phyloP scores from a whole-genome alignment of 805 yeast species.

The Suhomyces tanzawaensis region DNA sequence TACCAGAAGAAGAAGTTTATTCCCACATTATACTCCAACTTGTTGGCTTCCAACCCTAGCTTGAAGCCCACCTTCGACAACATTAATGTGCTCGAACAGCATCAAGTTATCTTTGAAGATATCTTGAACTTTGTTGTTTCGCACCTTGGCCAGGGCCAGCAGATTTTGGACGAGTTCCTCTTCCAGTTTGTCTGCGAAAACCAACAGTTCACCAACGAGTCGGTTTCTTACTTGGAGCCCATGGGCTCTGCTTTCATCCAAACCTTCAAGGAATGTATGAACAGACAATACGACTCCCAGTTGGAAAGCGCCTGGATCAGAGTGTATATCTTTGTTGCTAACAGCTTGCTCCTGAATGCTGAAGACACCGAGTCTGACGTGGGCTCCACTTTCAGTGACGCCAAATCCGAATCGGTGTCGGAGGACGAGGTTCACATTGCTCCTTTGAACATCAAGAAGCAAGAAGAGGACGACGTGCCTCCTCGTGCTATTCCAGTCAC shows the following conservation, averaged over 20 bases:
- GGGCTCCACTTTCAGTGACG: constrained; percentile 20
- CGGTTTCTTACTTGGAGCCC: constrained; percentile 36
- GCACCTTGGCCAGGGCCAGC: constrained; percentile 25
- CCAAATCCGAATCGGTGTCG: background rate
- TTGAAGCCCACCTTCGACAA: constrained; percentile 26
- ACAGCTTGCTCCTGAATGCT: constrained; percentile 28
- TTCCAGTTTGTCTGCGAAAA: constrained; percentile 32
- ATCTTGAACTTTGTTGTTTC: constrained; percentile 30
- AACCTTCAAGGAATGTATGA: constrained; percentile 38
- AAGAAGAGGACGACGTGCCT: constrained; percentile 9
- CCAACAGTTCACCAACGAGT: constrained; percentile 20
- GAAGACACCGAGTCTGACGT: constrained; percentile 22
- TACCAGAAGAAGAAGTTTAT: constrained; percentile 31
- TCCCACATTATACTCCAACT: constrained; percentile 30
- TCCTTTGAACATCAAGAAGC: constrained; percentile 25
- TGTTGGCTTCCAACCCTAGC: constrained; percentile 29
- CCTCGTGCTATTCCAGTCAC: constrained; percentile 10
- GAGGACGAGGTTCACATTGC: constrained; percentile 18
- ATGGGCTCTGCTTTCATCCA: constrained; percentile 40
- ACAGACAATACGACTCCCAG: constrained; percentile 25
- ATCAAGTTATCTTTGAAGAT: constrained; percentile 36
- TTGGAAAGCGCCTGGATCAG: constrained; percentile 41
- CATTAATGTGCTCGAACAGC: constrained; percentile 24
- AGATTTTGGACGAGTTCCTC: constrained; percentile 33
- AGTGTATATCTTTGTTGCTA: constrained; percentile 40